Percentiles rank a stretch among this genome's conserved stretches.
phyloP scores from a whole-genome alignment of 2,329 filamentous ascomycete species.

The Daldinia sp. region DNA sequence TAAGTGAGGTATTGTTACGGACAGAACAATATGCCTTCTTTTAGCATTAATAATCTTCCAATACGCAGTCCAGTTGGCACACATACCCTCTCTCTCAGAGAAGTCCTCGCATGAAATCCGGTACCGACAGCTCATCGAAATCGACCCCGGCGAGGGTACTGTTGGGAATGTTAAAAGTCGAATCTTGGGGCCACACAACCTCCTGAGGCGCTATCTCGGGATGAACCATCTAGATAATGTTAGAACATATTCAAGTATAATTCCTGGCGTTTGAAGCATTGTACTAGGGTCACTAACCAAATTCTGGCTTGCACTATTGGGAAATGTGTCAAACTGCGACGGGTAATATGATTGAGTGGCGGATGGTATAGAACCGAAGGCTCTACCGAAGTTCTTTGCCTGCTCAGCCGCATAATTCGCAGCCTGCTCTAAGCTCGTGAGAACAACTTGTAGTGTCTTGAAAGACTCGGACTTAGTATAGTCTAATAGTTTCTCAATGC shows the following conservation, averaged over 20 bases:
- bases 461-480: slow-evolving; percentile 36
- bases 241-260: slow-evolving; percentile 14
- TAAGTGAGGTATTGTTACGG: background rate
- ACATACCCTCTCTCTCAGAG: slow-evolving; percentile 1
- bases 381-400: background rate
- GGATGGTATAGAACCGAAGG: slow-evolving; percentile 5
- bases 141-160: slow-evolving; percentile 23
- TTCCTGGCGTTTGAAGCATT: background rate
- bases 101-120: slow-evolving; percentile 23
- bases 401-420: slow-evolving; percentile 24
- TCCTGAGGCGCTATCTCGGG: slow-evolving; percentile 6
- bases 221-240: slow-evolving; percentile 16
- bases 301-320: slow-evolving; percentile 13
- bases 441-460: slow-evolving; percentile 36
- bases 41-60: too few species aligned
- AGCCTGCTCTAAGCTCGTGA: slow-evolving; percentile 33
- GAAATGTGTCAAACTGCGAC: slow-evolving; percentile 11
- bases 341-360: slow-evolving; percentile 11
- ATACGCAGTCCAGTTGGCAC: background rate
- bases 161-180: slow-evolving; percentile 11
- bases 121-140: slow-evolving; percentile 18
- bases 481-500: slow-evolving; percentile 39
- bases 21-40: slow-evolving; percentile 3
- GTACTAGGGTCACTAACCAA: slow-evolving; percentile 14
- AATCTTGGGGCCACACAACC: slow-evolving; percentile 20